A percentile compares a stretch with the other conserved stretches of the same genome.
Evolutionary conservation across 73 alveolate species (phyloP).

Genomic region (Tetrahymena thermophila): DNA sequence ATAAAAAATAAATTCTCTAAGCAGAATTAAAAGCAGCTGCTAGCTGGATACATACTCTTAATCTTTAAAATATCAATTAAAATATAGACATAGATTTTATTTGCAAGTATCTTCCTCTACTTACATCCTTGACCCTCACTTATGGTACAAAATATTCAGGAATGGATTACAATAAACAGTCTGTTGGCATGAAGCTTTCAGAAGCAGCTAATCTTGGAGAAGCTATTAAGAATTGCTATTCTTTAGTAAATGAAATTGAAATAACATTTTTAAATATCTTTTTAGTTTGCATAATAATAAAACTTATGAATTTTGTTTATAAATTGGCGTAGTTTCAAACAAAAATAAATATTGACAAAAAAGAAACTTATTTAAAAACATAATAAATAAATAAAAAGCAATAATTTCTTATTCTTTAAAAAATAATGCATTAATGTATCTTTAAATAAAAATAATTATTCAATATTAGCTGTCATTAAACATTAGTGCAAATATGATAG

Average conservation of each 20-base stretch:
- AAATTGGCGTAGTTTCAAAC: not conserved
- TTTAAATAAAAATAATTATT: too few species aligned
- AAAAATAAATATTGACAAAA: not conserved
- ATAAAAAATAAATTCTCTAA: slow-evolving; percentile 40
- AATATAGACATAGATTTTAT: slow-evolving; percentile 68
- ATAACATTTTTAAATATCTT: not conserved
- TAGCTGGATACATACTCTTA: slow-evolving; percentile 58
- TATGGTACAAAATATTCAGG: slow-evolving; percentile 69
- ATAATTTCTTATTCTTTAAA: too few species aligned
- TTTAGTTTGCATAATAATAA: not conserved
- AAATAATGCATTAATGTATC: not conserved
- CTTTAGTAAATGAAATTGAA: slow-evolving; percentile 3
- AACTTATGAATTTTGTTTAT: not conserved
- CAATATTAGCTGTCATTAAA: slow-evolving; percentile 4
- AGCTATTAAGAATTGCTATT: slow-evolving; percentile 33
- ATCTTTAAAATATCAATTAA: slow-evolving; percentile 60
- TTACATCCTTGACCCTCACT: slow-evolving; percentile 54
- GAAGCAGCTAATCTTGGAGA: slow-evolving; percentile 55
- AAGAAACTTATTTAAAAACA: not conserved
- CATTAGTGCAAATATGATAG: slow-evolving; percentile 48
- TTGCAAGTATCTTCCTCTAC: slow-evolving; percentile 57
- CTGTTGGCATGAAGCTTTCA: slow-evolving; percentile 75
- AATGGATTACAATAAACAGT: slow-evolving; percentile 65
- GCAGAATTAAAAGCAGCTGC: slow-evolving; percentile 61
- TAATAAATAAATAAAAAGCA: too few species aligned